phyloP scores from a whole-genome alignment of 441 rosid species.

The Gossypium trilobum region DNA sequence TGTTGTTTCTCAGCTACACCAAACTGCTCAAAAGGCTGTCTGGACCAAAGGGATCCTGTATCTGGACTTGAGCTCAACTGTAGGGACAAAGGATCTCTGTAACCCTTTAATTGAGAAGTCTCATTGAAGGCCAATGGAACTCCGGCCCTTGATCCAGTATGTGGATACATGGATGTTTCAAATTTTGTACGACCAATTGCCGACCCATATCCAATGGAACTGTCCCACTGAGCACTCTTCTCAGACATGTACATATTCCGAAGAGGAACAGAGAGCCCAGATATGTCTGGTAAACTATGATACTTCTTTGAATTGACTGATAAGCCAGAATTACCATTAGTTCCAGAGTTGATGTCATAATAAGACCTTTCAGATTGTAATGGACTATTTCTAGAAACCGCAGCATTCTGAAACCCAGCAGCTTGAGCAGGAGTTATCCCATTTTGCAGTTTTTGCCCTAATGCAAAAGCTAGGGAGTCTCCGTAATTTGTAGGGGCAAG shows the following conservation, averaged over 20 bases:
- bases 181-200: conserved; percentile 42
- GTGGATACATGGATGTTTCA: conserved; percentile 38
- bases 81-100: conserved; percentile 36
- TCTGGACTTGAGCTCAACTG: conserved; percentile 33
- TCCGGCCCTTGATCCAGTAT: conserved; percentile 39
- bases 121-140: conserved; percentile 41
- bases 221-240: conserved; percentile 46
- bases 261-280: conserved; percentile 52
- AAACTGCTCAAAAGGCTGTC: conserved; percentile 95
- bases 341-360: conserved; percentile 39
- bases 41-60: conserved; percentile 80
- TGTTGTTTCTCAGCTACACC: conserved; percentile 61
- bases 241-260: conserved; percentile 39
- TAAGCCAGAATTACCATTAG: conserved; percentile 30
- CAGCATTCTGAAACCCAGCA: conserved; percentile 50
- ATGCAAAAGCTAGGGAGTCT: conserved; percentile 44
- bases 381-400: conserved; percentile 43
- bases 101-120: conserved; percentile 40
- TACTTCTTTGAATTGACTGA: conserved; percentile 55
- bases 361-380: conserved; percentile 45
- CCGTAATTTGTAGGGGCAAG: conserved; percentile 42
- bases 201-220: conserved; percentile 41
- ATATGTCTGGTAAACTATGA: conserved; percentile 79
- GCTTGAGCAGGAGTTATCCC: conserved; percentile 46
- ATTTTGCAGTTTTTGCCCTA: conserved; percentile 57